Conservation (phyloP, 148 eudicot species). For the Fagopyrum homotropicum region DNA sequence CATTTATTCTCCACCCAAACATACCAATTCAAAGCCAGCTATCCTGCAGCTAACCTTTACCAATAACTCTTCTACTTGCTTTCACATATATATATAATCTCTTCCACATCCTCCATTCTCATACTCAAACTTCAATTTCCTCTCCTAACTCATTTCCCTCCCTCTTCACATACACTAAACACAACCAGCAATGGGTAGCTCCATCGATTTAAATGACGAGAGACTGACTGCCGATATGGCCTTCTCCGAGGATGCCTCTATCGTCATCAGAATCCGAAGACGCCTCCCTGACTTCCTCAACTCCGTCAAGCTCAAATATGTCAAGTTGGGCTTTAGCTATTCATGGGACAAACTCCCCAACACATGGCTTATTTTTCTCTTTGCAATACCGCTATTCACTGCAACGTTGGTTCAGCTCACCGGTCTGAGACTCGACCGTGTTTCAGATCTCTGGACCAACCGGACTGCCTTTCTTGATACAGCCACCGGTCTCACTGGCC, state of each 20-base stretch:
- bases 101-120: neutral
- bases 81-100: neutral
- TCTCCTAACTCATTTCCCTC: neutral
- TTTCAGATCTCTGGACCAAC: slow-evolving; percentile 35
- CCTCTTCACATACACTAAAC: neutral
- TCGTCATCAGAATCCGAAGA: slow-evolving; percentile 63
- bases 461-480: slow-evolving; percentile 29
- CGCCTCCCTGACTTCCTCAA: slow-evolving; percentile 58
- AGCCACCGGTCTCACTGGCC: slow-evolving; percentile 28
- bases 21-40: slow-evolving; percentile 8
- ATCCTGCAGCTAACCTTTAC: slow-evolving; percentile 1
- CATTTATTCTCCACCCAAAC: slow-evolving; percentile 8
- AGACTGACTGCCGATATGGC: slow-evolving; percentile 70
- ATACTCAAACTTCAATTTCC: neutral
- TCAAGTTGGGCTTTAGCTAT: slow-evolving; percentile 58
- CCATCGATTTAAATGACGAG: slow-evolving; percentile 62
- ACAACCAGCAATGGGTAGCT: neutral
- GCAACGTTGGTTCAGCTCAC: slow-evolving; percentile 32
- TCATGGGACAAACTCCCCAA: slow-evolving; percentile 41
- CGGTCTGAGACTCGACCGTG: slow-evolving; percentile 30
- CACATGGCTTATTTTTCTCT: slow-evolving; percentile 24
- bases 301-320: slow-evolving; percentile 72
- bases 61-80: neutral
- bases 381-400: slow-evolving; percentile 27
- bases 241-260: slow-evolving; percentile 46